Percentiles rank a stretch among this genome's conserved stretches.
phyloP scores from a whole-genome alignment of 192 early-diverging fungal species.

The Backusella parvicylindrica region DNA sequence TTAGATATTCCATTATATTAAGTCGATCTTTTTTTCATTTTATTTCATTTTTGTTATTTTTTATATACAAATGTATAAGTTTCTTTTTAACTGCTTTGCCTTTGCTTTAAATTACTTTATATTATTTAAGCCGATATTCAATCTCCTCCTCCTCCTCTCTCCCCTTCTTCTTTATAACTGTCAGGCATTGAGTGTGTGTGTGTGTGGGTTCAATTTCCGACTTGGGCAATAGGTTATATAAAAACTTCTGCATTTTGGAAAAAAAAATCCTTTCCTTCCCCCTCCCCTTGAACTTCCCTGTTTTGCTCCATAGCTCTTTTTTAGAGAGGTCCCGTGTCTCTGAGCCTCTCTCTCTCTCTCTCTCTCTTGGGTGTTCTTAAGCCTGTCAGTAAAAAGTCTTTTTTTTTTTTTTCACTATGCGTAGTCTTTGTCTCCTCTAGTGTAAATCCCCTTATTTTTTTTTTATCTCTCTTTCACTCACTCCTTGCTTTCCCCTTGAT shows the following conservation, averaged over 20 bases:
- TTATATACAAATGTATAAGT: neutral
- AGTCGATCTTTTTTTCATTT: neutral
- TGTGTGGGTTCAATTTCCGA: neutral
- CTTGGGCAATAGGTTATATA: neutral
- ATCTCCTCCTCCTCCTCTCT: neutral
- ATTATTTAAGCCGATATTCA: neutral
- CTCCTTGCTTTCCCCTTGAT: neutral
- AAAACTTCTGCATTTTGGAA: neutral
- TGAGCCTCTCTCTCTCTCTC: neutral
- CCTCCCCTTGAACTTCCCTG: neutral
- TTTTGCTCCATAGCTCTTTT: neutral
- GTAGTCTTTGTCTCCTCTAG: neutral
- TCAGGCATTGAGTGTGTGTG: neutral
- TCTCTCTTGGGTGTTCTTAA: neutral
- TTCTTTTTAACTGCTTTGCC: neutral
- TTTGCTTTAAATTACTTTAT: neutral
- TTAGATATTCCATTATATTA: slow-evolving; percentile 2
- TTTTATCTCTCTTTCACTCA: neutral
- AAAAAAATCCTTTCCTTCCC: too few relatives aligned
- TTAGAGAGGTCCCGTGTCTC: neutral
- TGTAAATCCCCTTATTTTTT: neutral
- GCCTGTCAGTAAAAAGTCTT: neutral
- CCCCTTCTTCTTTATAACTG: neutral
- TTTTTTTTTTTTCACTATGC: neutral
- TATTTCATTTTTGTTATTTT: neutral